Evolutionary conservation across 768 basidiomycete genomes (phyloP).

Genomic region (Megacollybia marginata): DNA sequence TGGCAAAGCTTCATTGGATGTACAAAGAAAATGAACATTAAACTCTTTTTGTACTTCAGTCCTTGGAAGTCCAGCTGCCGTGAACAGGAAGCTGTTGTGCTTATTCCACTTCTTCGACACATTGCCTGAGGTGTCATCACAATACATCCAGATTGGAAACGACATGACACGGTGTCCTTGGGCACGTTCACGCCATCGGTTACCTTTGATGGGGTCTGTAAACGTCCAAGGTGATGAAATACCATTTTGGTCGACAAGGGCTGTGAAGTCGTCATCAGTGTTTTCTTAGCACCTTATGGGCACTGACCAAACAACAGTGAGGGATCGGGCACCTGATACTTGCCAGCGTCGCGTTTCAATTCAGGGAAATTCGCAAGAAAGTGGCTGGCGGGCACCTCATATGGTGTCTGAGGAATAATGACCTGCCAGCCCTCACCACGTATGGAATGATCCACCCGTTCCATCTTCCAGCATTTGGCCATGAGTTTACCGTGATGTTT

Average conservation of each 20-base stretch:
- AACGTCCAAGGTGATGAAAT: neutral
- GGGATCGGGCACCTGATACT: neutral
- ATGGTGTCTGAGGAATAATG: neutral
- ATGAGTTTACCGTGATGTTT: constrained; percentile 1
- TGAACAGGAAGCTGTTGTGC: too few species aligned
- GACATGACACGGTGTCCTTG: constrained; percentile 5
- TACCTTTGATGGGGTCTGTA: neutral
- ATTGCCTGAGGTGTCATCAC: constrained; percentile 17
- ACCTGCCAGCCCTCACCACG: neutral
- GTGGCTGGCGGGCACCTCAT: neutral
- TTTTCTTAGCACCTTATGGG: neutral
- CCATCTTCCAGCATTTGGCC: constrained; percentile 15
- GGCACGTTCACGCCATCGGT: constrained; percentile 1
- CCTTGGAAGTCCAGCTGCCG: too few species aligned
- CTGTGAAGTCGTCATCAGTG: neutral
- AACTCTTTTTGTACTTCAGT: too few species aligned
- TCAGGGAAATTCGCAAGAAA: neutral
- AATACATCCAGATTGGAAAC: constrained; percentile 13
- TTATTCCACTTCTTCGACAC: too few species aligned
- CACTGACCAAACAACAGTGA: neutral
- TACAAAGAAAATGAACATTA: too few species aligned
- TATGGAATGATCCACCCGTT: neutral
- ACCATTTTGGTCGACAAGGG: neutral
- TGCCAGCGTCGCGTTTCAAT: neutral
- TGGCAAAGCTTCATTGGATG: too few species aligned